Evolutionary conservation across 208 protist species (phyloP), one percentile per base, ranked within the genome.

Genomic region (Blechomonas ayalai): DNA sequence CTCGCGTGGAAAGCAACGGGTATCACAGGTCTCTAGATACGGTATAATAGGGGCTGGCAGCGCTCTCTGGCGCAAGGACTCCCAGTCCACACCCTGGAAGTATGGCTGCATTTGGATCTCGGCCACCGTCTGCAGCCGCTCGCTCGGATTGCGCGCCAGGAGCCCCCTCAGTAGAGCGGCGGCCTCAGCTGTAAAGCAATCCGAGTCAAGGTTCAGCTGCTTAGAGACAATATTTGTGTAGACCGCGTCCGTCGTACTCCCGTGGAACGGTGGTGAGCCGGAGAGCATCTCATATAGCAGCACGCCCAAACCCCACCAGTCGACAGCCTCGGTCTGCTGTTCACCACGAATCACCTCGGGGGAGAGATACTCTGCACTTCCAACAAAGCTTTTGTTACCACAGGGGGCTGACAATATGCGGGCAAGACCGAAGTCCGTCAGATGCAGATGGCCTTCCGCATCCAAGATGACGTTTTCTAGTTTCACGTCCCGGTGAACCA

Each of bases 231-330:
- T 60, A 38, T 84, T 84, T 24, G 80, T 52, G 53, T 82, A 95
- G 12, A 95, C 67, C 23, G 67, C 82, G 37, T 76, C 79, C 52
- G 77, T 91, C 58, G 76, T 95, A 35, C 66, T 67, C n/a, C 82
- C 72, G 53, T 89, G 90, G 49, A 97, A 97, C 8, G 95, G 94
- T 16, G 93, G 59, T n/a, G 58, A 37, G n/a, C 91, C 95, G 2
- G 52, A 35, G 5, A 97, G 50, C 82, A 97, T 93, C 62, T 97
- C 92, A 68, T 96, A 98, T 24, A 97, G 52, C 42, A 98, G 57
- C 15, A 97, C 91, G 10, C 97, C 97, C 25, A 97, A 73, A 37
- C 72, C 76, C 96, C 97, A 99, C 95, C 93, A 98, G 58, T 99
- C 97, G 10, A 98, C 73, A n/a, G 91, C 85, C 19, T 75, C 85